Evolutionary conservation across 1,139 yeast genomes (phyloP), one percentile per base, ranked within the genome.

Genomic region (Pichia sp.): DNA sequence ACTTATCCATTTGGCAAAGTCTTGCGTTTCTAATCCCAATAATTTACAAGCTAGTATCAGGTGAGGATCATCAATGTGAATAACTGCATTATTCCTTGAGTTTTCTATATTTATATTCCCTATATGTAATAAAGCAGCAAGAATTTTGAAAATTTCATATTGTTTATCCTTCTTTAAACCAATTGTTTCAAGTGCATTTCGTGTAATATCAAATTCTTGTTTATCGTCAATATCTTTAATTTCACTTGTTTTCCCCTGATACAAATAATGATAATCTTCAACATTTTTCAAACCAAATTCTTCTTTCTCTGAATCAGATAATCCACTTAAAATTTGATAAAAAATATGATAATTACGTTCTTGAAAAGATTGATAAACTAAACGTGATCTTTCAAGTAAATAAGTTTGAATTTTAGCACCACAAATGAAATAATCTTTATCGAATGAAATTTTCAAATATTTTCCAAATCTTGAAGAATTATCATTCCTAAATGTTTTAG

Each of bases 401-500:
- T 89, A 91, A 0, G 97, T 89, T 63, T 96, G 76, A 47, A 91
- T 84, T 53, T 89, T 74, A 11, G 98, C 97, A 53, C 98, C 98
- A 52, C 86, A 81, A 55, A 91, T 91, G 35, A 84, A 74, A n/a
- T 82, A 76, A 24, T 73, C 61, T 25, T 71, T 62, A 61, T 88
- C 84, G 59, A 91, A 91, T 51, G 85, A 69, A 52, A 91, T 91
- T 64, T 89, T 96, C 56, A 91, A 71, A 59, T 91, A 91, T 62
- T 91, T 91, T 56, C 98, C 98, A 61, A 91, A 91, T 60, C 98
- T 79, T 19, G 97, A 89, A 30, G 97, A 91, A 63, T 91, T 91
- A 63, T 91, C 97, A 60, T 91, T 91, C 67, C 98, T 77, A 2
- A 95, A 88, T 4, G 98, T 91, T 62, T 91, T 91, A 10, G 98